Conservation (phyloP, 352 stramenopile species). For the Saprolegnia diclina region DNA sequence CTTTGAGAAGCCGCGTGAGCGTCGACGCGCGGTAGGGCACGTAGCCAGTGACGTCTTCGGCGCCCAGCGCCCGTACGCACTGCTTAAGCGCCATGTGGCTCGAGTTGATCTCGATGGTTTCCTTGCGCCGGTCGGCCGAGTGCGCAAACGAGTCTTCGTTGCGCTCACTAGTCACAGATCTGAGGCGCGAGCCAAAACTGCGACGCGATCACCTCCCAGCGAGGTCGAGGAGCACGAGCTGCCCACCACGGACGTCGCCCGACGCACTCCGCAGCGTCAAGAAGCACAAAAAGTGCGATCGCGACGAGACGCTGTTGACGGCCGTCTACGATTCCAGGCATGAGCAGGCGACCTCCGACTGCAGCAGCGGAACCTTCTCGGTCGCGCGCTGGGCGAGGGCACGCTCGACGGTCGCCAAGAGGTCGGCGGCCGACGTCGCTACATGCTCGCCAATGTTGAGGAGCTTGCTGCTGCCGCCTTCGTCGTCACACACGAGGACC, state of each 20-base stretch:
- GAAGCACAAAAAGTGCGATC: slow-evolving; percentile 66
- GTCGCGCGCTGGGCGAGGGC: slow-evolving; percentile 72
- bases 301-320: slow-evolving; percentile 69
- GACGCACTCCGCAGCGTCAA: slow-evolving; percentile 41
- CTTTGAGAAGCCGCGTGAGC: slow-evolving; percentile 70
- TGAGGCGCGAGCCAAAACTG: too few relatives aligned
- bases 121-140: slow-evolving; percentile 56
- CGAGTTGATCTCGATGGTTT: slow-evolving; percentile 81
- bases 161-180: slow-evolving; percentile 49
- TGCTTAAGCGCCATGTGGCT: slow-evolving; percentile 78
- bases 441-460: slow-evolving; percentile 51
- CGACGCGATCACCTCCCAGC: slow-evolving; percentile 38
- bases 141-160: slow-evolving; percentile 78
- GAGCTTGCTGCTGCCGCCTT: slow-evolving; percentile 53
- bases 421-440: slow-evolving; percentile 50
- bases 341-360: too few relatives aligned
- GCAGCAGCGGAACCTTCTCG: too few relatives aligned
- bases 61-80: slow-evolving; percentile 64
- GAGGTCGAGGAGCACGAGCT: slow-evolving; percentile 59
- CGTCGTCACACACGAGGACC: slow-evolving; percentile 68
- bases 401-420: slow-evolving; percentile 53
- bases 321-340: slow-evolving; percentile 33
- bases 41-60: slow-evolving; percentile 46
- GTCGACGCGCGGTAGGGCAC: slow-evolving; percentile 66
- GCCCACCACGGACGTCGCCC: slow-evolving; percentile 27